Conservation (phyloP, 129 eudicot species). For the Pulicaria dysenterica region DNA sequence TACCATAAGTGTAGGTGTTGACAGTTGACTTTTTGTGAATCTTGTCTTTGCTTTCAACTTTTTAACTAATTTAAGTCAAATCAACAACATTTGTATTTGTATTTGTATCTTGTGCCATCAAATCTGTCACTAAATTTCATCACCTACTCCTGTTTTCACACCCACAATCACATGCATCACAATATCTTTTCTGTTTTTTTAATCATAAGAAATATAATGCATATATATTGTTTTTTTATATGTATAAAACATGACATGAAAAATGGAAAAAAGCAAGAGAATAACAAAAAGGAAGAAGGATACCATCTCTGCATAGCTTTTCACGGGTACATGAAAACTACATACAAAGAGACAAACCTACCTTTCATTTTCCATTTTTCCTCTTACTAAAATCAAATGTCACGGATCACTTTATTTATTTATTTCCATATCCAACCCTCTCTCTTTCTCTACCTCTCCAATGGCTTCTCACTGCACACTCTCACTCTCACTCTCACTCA, state of each 20-base stretch:
- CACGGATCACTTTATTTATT: slow-evolving; percentile 37
- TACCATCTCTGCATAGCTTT: slow-evolving; percentile 31
- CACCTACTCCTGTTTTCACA: slow-evolving; percentile 8
- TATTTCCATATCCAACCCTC: slow-evolving; percentile 22
- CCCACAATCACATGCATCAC: slow-evolving; percentile 30
- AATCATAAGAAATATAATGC: too few relatives aligned
- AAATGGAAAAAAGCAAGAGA: slow-evolving; percentile 10
- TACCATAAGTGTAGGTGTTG: slow-evolving; percentile 24
- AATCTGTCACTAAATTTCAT: slow-evolving; percentile 23
- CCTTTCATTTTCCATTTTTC: too few relatives aligned
- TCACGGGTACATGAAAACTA: slow-evolving; percentile 31
- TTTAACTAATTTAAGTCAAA: slow-evolving; percentile 33
- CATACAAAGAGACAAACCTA: slow-evolving; percentile 32
- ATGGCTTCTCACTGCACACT: slow-evolving; percentile 58
- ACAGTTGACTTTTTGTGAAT: slow-evolving; percentile 34
- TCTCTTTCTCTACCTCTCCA: slow-evolving; percentile 29
- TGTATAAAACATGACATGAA: not conserved
- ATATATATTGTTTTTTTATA: too few relatives aligned
- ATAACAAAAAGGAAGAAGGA: slow-evolving; percentile 28
- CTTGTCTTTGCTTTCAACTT: slow-evolving; percentile 30
- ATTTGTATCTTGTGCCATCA: slow-evolving; percentile 27
- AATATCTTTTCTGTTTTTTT: not conserved
- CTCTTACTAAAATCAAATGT: not conserved
- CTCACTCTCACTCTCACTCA: slow-evolving; percentile 34
- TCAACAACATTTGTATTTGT: slow-evolving; percentile 22